phyloP scores from a whole-genome alignment of 2,329 filamentous ascomycete genomes.

The Venturiaceae sp. region DNA sequence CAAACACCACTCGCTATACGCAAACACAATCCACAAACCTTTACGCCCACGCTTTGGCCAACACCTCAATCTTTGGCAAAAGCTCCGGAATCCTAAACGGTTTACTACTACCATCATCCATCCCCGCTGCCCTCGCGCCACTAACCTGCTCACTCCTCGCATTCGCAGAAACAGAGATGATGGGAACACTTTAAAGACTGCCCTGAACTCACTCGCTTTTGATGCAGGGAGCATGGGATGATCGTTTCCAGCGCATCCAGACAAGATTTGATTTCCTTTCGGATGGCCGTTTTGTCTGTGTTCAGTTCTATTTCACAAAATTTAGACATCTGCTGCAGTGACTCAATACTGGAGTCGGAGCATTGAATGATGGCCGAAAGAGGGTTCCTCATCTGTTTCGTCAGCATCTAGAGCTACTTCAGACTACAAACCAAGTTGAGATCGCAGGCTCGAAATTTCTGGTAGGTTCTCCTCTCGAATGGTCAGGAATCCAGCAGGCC shows the following conservation, averaged over 20 bases:
- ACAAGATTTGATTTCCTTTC: conserved; percentile 14
- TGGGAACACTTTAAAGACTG: too few relatives aligned
- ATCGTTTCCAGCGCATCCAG: conserved; percentile 26
- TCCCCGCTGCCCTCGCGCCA: conserved; percentile 2
- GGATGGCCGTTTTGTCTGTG: not conserved
- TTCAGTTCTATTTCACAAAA: conserved; percentile 9
- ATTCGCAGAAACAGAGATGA: conserved; percentile 7
- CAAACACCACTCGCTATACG: too few relatives aligned
- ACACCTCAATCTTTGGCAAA: conserved; percentile 16
- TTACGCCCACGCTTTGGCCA: not conserved
- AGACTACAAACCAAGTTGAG: too few relatives aligned
- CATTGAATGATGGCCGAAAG: conserved; percentile 9
- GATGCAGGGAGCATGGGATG: conserved; percentile 34
- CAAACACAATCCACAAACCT: too few relatives aligned
- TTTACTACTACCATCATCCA: conserved; percentile 16
- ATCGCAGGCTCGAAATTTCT: too few relatives aligned
- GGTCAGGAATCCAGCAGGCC: too few relatives aligned
- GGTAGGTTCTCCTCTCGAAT: too few relatives aligned
- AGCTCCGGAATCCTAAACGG: conserved; percentile 24
- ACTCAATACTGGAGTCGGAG: conserved; percentile 5
- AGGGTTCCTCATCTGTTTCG: conserved; percentile 12
- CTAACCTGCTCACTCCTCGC: conserved; percentile 3
- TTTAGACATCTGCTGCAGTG: not conserved
- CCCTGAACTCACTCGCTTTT: conserved; percentile 27
- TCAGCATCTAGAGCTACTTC: too few relatives aligned